Percentiles rank a stretch among this genome's conserved stretches.
These are phyloP conservation scores for Magnusiomyces sp. DNA, from an alignment of 1,139 yeast genomes.

Conservation along the genomic window DNA sequence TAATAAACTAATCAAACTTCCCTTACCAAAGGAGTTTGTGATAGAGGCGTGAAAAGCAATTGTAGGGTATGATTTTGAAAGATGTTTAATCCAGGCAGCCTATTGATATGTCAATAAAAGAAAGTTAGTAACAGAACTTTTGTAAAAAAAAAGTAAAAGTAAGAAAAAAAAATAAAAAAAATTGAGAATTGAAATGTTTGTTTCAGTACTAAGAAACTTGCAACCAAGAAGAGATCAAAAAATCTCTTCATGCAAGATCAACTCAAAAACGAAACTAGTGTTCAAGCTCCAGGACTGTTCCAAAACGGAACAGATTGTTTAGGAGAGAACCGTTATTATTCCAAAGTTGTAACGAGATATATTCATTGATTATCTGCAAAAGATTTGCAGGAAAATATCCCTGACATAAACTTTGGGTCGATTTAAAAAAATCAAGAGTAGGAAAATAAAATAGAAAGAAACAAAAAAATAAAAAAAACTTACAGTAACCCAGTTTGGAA, in stretches of 20 bases:
- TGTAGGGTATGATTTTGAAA: conserved; percentile 88
- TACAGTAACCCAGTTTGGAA: conserved; percentile 99
- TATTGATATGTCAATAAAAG: conserved; percentile 41
- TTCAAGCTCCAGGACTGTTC: conserved; percentile 36
- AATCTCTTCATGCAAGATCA: conserved; percentile 10
- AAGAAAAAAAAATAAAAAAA: conserved; percentile 7
- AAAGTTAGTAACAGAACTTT: conserved; percentile 14
- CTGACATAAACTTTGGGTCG: conserved; percentile 37
- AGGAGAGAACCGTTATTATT: conserved; percentile 58
- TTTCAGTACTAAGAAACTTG: conserved; percentile 35
- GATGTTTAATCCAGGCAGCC: conserved; percentile 98
- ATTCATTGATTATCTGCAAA: conserved; percentile 19
- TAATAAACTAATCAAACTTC: conserved; percentile 83
- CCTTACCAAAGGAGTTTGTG: conserved; percentile 95
- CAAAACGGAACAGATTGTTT: conserved; percentile 43
- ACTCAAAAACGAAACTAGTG: conserved; percentile 43
- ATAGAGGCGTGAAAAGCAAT: conserved; percentile 97
- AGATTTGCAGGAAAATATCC: conserved; percentile 14
- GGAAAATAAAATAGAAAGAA: conserved; percentile 13
- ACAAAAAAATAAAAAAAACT: conserved; percentile 36
- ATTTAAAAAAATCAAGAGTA: conserved; percentile 33
- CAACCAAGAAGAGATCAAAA: conserved; percentile 14
- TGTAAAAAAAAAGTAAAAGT: conserved; percentile 4
- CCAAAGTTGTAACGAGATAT: conserved; percentile 89
- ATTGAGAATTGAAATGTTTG: conserved; percentile 26